phyloP scores from a whole-genome alignment of 1,139 yeast species.

The Hansenula lynferdii region DNA sequence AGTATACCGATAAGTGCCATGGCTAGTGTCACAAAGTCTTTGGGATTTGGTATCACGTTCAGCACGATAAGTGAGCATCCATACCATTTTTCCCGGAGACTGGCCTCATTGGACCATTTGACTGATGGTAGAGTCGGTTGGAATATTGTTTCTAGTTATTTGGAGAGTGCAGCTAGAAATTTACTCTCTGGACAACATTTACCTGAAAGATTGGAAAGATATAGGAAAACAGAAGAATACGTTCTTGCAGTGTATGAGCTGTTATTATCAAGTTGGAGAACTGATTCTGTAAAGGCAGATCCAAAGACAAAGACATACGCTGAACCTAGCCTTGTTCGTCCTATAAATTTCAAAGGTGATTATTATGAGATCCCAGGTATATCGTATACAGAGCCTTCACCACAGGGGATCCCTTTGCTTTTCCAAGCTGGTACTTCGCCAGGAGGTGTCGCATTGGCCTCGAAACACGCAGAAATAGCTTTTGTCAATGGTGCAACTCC shows the following conservation, averaged over 20 bases:
- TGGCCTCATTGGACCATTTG: constrained; percentile 35
- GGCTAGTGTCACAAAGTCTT: constrained; percentile 36
- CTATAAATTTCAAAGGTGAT: constrained; percentile 32
- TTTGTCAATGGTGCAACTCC: constrained; percentile 29
- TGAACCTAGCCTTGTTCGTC: constrained; percentile 32
- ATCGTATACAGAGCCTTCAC: constrained; percentile 33
- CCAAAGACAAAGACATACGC: constrained; percentile 28
- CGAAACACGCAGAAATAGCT: constrained; percentile 37
- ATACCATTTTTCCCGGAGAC: constrained; percentile 33
- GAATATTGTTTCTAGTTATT: constrained; percentile 37
- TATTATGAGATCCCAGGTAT: constrained; percentile 37
- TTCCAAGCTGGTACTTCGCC: constrained; percentile 42
- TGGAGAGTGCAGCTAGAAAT: constrained; percentile 36
- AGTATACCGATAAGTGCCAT: constrained; percentile 33
- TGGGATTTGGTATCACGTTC: constrained; percentile 35
- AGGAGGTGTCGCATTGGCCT: constrained; percentile 38
- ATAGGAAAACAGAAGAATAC: constrained; percentile 34
- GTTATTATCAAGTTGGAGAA: constrained; percentile 36
- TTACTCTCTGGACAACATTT: constrained; percentile 29
- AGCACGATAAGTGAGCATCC: constrained; percentile 38
- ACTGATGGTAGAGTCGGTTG: constrained; percentile 39
- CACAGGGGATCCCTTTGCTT: constrained; percentile 37
- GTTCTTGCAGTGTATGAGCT: constrained; percentile 33
- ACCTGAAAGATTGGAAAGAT: constrained; percentile 34
- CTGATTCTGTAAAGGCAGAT: constrained; percentile 33